Base-by-base conservation (phyloP, 306 rosid genomes). In the Corylus heterophylla region DNA sequence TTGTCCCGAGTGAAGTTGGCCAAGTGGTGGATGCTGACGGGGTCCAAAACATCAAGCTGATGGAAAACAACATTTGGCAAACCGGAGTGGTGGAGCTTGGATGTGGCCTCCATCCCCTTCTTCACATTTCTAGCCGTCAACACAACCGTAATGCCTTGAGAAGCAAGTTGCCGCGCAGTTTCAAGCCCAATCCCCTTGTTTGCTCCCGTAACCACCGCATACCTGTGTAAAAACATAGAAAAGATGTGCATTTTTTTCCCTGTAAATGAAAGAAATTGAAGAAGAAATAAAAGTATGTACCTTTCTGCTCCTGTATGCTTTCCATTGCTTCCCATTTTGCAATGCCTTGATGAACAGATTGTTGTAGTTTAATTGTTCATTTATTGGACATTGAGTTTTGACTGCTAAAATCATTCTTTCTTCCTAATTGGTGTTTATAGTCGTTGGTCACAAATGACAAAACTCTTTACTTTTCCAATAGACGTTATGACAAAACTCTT, bases 171-270 rank as follows among this genome's bases (percentile, higher is more conserved):
- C 74, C 81, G 29, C 31, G 75, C 92, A 1, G 76, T 80, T 72
- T 85, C 92, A 17, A 78, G 71, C 5, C 92, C 92, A 3, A 89
- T 83, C 27, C 90, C 92, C 82, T 83, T 89, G 82, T 87, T 89
- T 69, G 86, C 87, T 7, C 92, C 92, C 0, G 90, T 87, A 12
- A 89, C 87, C 73, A 89, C 90, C 2, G 87, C 92, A 42, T 31
- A 78, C 83, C 90, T 87, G 39, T 20, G 12, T 39, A 12, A 35
- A 17, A 17, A 55, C 0, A 7, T 1, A 54, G 4, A 6, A 54
- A 17, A 54, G 10, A 54, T 54, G 20, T 54, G 22, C 20, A 6
- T 29, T 29, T 29, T 29, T 29, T 29, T 29, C 31, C 45, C 25
- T 22, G 25, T 22, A 22, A 22, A 22, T 22, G 25, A 42, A 6